Conservation (phyloP, 1,284 basidiomycete species). For the Ceratobasidium sp. region DNA sequence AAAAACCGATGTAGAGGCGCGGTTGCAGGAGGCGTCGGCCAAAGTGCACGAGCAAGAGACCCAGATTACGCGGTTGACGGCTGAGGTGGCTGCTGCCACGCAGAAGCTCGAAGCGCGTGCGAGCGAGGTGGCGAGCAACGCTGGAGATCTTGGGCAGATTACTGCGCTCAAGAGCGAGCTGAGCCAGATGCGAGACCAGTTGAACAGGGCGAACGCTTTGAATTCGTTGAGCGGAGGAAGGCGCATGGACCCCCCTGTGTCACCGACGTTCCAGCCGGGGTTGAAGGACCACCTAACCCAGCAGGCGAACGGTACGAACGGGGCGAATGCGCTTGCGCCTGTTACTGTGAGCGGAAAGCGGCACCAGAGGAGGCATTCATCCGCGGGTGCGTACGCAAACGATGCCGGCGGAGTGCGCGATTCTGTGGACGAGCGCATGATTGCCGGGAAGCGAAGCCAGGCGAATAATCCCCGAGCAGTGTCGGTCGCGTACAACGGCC, state of each 20-base stretch:
- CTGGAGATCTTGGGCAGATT: conserved; percentile 65
- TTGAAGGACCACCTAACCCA: conserved; percentile 57
- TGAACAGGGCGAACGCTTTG: conserved; percentile 92
- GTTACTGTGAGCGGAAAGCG: conserved; percentile 54
- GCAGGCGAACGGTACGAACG: conserved; percentile 53
- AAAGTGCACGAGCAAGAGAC: conserved; percentile 88
- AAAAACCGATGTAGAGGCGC: conserved; percentile 85
- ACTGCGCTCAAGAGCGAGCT: conserved; percentile 92
- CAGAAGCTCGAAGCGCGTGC: conserved; percentile 85
- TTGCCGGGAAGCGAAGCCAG: conserved; percentile 77
- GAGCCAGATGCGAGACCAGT: conserved; percentile 89
- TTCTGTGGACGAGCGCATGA: conserved; percentile 82
- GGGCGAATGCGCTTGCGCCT: conserved; percentile 49
- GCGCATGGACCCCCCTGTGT: conserved; percentile 66
- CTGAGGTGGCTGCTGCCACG: conserved; percentile 78
- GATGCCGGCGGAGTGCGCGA: conserved; percentile 70
- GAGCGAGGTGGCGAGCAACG: conserved; percentile 59
- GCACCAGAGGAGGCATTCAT: conserved; percentile 86
- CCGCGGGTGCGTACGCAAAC: conserved; percentile 79
- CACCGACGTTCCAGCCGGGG: conserved; percentile 79
- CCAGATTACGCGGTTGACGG: conserved; percentile 81
- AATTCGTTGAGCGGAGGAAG: conserved; percentile 80
- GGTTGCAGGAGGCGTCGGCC: conserved; percentile 78
- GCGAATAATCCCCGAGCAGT: conserved; percentile 86
- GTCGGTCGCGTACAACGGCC: conserved; percentile 88